Conservation (phyloP, 2,329 filamentous ascomycete species). For the Botrytis porri region DNA sequence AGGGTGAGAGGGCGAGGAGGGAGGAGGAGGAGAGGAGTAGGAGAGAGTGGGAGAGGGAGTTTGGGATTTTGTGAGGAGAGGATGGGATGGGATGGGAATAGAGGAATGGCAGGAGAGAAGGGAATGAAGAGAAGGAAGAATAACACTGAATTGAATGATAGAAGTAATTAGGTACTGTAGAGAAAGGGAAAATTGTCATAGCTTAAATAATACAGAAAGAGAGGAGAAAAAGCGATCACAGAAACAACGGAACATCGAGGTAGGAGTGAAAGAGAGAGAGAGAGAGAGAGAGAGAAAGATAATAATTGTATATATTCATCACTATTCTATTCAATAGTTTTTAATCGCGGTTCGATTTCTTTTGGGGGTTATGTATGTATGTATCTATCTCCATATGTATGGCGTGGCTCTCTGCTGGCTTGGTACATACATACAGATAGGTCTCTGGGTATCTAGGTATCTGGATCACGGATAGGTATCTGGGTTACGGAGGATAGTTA, state of each 20-base stretch:
- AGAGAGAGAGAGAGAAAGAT: neutral
- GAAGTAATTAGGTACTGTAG: neutral
- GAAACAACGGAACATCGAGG: neutral
- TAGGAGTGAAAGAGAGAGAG: neutral
- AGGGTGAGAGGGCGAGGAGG: conserved; percentile 6
- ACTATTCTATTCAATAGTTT: neutral
- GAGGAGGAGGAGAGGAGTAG: conserved; percentile 15
- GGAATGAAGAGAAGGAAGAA: neutral
- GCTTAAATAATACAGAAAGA: neutral
- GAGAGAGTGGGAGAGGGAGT: conserved; percentile 18
- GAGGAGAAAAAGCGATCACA: neutral
- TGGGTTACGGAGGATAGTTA: neutral
- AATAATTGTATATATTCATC: neutral
- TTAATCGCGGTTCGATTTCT: neutral
- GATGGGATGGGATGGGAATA: too few species aligned
- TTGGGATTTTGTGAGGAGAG: conserved; percentile 11
- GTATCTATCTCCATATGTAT: neutral
- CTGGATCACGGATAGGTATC: too few species aligned
- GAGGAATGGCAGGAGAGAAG: too few species aligned
- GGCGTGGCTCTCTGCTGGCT: neutral
- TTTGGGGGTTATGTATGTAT: neutral
- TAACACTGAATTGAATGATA: neutral
- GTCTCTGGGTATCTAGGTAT: too few species aligned
- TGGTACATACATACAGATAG: neutral
- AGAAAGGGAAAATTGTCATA: neutral